Evolutionary conservation across 495 filamentous ascomycete genomes (phyloP).

Genomic region (Amphirosellinia nigrospora): DNA sequence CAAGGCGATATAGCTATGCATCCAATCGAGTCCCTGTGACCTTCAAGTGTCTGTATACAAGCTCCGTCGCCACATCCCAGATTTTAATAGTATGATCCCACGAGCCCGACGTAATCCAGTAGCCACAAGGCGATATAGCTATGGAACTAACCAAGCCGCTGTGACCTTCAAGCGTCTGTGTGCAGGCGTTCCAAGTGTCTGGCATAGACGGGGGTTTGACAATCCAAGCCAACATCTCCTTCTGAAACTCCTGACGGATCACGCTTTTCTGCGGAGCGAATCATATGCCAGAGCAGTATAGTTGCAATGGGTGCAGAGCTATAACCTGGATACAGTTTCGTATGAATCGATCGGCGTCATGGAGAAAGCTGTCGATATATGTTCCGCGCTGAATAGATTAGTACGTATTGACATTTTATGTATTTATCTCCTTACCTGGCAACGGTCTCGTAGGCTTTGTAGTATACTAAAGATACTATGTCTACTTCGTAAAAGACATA

Average conservation of each 20-base stretch:
- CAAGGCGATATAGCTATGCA: constrained; percentile 20
- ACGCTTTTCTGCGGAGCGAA: constrained; percentile 1
- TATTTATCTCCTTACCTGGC: constrained; percentile 8
- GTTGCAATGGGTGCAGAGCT: neutral
- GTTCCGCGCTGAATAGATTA: neutral
- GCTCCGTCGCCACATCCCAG: constrained; percentile 12
- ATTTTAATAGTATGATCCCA: neutral
- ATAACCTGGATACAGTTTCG: neutral
- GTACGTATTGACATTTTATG: neutral
- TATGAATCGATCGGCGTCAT: neutral
- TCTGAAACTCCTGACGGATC: neutral
- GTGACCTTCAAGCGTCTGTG: constrained; percentile 34
- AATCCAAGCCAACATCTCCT: constrained; percentile 5
- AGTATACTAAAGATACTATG: neutral
- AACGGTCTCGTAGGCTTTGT: neutral
- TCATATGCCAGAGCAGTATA: neutral
- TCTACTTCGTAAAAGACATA: constrained; percentile 41
- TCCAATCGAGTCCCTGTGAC: neutral
- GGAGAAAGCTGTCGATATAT: neutral
- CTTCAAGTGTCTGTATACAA: constrained; percentile 19
- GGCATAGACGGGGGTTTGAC: neutral
- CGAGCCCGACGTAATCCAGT: constrained; percentile 10
- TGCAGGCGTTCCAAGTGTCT: constrained; percentile 10
- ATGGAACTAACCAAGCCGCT: neutral
- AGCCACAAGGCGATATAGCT: constrained; percentile 24